Percentiles rank a stretch among this genome's conserved stretches.
phyloP scores from a whole-genome alignment of 345 rosid species.

The Carallia brachiata region DNA sequence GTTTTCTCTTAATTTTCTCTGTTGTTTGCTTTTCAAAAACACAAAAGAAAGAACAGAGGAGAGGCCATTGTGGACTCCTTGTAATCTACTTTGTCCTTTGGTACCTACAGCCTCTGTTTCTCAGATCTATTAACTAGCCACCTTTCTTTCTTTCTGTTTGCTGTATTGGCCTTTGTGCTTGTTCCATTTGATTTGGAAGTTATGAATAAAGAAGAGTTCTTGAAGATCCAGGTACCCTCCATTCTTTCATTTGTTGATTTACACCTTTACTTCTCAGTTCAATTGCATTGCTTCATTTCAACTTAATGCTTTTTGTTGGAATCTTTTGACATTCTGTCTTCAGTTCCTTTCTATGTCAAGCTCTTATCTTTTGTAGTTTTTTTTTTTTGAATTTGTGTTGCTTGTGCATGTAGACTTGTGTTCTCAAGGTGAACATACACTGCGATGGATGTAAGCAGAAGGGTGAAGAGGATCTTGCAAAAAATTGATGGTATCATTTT shows the following conservation, averaged over 20 bases:
- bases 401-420: neutral
- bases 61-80: constrained; percentile 16
- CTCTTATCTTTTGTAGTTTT: neutral
- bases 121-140: constrained; percentile 52
- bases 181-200: constrained; percentile 7
- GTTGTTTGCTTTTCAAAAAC: neutral
- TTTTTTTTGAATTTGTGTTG: no score
- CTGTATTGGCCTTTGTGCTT: constrained; percentile 12
- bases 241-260: neutral
- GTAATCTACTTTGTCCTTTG: constrained; percentile 5
- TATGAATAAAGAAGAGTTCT: constrained; percentile 97
- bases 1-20: constrained; percentile 22
- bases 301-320: constrained; percentile 8
- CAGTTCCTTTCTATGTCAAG: neutral
- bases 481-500: neutral
- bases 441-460: constrained; percentile 1
- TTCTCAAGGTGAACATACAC: neutral
- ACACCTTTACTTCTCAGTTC: neutral
- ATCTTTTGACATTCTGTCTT: neutral
- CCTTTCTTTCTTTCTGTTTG: neutral
- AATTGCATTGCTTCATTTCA: constrained; percentile 17
- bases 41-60: constrained; percentile 18
- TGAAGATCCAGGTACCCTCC: constrained; percentile 87
- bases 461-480: constrained; percentile 1
- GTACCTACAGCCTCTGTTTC: constrained; percentile 21